Evolutionary conservation across 2,329 filamentous ascomycete genomes (phyloP).

Genomic region (Botrytis hyacinthi): DNA sequence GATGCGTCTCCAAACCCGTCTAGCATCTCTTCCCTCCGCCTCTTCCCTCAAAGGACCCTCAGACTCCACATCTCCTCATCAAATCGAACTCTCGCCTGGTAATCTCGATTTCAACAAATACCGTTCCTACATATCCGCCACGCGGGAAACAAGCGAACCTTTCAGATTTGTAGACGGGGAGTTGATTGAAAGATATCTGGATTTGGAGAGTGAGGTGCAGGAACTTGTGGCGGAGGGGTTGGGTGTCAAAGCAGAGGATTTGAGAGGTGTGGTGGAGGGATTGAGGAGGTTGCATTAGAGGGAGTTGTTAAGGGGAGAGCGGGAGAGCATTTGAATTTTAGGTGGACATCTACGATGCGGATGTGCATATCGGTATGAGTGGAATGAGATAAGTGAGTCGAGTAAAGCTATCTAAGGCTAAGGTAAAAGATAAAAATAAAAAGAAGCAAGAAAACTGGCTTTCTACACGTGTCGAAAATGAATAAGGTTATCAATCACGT

Average conservation of each 20-base stretch:
- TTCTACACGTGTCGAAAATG: background rate
- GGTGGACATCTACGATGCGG: background rate
- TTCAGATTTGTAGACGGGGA: slow-evolving; percentile 91
- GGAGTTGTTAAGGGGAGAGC: background rate
- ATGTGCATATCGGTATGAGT: background rate
- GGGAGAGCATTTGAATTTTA: too few species aligned
- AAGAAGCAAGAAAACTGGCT: background rate
- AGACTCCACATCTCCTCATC: background rate
- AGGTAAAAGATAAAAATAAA: background rate
- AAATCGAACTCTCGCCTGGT: slow-evolving; percentile 65
- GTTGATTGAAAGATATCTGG: slow-evolving; percentile 80
- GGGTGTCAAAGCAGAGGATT: slow-evolving; percentile 60
- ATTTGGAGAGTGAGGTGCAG: slow-evolving; percentile 60
- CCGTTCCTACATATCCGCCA: slow-evolving; percentile 75
- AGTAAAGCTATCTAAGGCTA: background rate
- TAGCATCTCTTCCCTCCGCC: slow-evolving; percentile 49
- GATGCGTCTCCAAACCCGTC: slow-evolving; percentile 72
- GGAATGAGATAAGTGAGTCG: background rate
- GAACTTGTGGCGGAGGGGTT: slow-evolving; percentile 52
- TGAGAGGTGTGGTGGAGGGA: slow-evolving; percentile 61
- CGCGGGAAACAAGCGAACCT: slow-evolving; percentile 70
- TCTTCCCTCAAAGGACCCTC: background rate
- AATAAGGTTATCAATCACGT: background rate
- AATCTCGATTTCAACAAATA: slow-evolving; percentile 74
- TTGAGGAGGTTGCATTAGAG: slow-evolving; percentile 59